A percentile compares a stretch with the other conserved stretches of the same genome.
Conservation (phyloP, 495 filamentous ascomycete genomes). For the Talaromyces ruber region DNA sequence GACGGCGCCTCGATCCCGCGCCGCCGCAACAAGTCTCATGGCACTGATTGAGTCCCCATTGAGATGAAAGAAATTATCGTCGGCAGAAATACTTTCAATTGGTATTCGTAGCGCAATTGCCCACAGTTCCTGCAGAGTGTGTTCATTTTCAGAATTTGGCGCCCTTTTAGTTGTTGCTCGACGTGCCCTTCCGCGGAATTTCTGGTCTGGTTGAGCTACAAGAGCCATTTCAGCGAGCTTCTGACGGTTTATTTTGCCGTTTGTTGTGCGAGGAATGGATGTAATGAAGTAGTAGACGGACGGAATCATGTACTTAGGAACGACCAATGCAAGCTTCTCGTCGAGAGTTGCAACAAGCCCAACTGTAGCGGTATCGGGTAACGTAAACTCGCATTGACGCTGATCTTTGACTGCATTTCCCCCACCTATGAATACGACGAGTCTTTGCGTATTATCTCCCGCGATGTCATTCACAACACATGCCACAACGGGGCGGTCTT, state of each 20-base stretch:
- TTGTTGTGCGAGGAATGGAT: constrained; percentile 38
- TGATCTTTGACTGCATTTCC: too few relatives aligned
- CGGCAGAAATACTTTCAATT: constrained; percentile 4
- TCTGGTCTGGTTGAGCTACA: constrained; percentile 6
- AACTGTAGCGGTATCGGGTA: neutral
- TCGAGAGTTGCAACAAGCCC: neutral
- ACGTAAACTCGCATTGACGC: neutral
- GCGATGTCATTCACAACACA: too few relatives aligned
- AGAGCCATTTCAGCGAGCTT: constrained; percentile 19
- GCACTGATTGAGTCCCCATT: constrained; percentile 29
- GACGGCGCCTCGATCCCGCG: constrained; percentile 8
- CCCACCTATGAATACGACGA: too few relatives aligned
- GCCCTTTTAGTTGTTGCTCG: constrained; percentile 9
- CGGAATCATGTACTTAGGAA: constrained; percentile 43
- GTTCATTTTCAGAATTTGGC: constrained; percentile 9
- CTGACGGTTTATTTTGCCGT: constrained; percentile 47
- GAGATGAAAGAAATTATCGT: constrained; percentile 16
- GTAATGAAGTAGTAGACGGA: constrained; percentile 39
- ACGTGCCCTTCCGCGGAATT: constrained; percentile 5
- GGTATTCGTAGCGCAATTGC: constrained; percentile 4
- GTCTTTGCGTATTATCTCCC: too few relatives aligned
- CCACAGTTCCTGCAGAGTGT: constrained; percentile 13
- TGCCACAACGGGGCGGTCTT: neutral
- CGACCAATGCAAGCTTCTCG: constrained; percentile 3
- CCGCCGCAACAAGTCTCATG: constrained; percentile 18